Evolutionary conservation across 352 stramenopile species (phyloP), one percentile per base, ranked within the genome.

Genomic region (Pythium plurisporium): DNA sequence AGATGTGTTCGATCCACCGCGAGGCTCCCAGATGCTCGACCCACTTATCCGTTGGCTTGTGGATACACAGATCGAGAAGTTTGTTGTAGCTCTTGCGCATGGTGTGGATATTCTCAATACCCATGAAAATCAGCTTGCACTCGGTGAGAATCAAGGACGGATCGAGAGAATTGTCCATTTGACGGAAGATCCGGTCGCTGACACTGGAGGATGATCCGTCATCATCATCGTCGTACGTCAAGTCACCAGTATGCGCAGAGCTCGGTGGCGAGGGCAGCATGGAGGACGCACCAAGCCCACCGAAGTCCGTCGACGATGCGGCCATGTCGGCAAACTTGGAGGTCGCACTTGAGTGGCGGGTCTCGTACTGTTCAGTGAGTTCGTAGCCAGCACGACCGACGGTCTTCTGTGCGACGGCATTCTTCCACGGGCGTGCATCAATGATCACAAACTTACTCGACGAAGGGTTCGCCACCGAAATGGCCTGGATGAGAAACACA

Each of bases 61-160:
- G 7, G 97, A 76, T 43, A 93, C 79, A 65, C 93, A 90, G 27
- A 87, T 67, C 19, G 76, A 60, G 19, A 76, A 99, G 46, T 49
- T 89, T 90, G 61, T 94, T 68, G 29, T 98, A 89, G 8, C 88
- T 91, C 65, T 98, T 87, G 8, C 97, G 91, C 31, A 99, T 95
- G 7, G 88, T 73, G 74, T 99, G 96, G 64, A 99, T 99, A 69
- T 99, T 99, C 17, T 96, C 94, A 68, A 99, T 97, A 51, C 98
- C 98, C 82, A 98, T 97, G 72, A 99, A 99, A 19, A 92, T 80
- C 22, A 99, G 76, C 10, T 96, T 97, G 44, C 85, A 94, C 55
- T 91, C 82, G 5, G 80, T 92, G 17, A 91, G 59, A 23, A 91
- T 80, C 1, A 89, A 51, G 9, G 79, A 79, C 8, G 51, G 68